A percentile compares a stretch with the other conserved stretches of the same genome.
These are phyloP conservation scores for Solanum clarkiae DNA, from an alignment of 257 asterid species.

Conservation along the genomic window DNA sequence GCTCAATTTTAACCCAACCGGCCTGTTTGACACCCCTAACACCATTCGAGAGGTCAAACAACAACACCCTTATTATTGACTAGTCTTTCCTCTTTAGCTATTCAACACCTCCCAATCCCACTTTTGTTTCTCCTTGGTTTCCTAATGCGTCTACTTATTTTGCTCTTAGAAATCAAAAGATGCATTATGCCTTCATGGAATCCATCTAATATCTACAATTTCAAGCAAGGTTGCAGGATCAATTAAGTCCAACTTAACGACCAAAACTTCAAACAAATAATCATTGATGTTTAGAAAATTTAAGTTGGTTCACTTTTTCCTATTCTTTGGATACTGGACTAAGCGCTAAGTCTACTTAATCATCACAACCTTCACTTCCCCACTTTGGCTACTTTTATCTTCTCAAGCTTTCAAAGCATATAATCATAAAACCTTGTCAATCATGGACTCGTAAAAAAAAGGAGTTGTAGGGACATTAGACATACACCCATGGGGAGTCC, in stretches of 20 bases:
- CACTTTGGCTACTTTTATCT: neutral
- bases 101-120: neutral
- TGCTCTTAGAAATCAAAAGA: neutral
- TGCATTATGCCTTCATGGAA: neutral
- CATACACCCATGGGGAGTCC: neutral
- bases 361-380: conserved; percentile 9
- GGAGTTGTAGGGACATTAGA: neutral
- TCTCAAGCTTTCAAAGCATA: conserved; percentile 20
- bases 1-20: too few relatives aligned
- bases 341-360: conserved; percentile 4
- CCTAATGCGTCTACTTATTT: neutral
- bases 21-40: too few relatives aligned
- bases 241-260: neutral
- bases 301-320: neutral
- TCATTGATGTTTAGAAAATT: neutral
- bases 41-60: neutral
- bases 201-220: neutral
- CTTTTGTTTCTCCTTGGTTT: neutral
- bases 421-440: conserved; percentile 15
- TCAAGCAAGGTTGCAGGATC: neutral
- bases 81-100: neutral
- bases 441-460: neutral
- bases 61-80: neutral
- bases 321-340: conserved; percentile 2
- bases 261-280: neutral